Percentiles rank a stretch among this genome's conserved stretches.
These are phyloP conservation scores for Elaeis oleifera DNA, from an alignment of 202 grass and related monocot species.

Conservation along the genomic window DNA sequence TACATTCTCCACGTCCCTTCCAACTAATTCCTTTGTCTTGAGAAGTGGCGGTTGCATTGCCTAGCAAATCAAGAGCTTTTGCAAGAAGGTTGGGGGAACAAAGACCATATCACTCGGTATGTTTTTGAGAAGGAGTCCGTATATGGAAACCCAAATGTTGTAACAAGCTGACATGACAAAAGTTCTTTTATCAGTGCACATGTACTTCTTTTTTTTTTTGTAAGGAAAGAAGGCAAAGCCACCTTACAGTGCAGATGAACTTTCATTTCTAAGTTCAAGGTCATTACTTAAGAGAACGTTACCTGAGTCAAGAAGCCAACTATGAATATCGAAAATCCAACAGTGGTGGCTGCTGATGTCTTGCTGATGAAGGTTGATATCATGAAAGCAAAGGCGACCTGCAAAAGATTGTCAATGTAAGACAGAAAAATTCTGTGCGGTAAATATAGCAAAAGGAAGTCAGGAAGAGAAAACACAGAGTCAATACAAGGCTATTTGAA, in stretches of 20 bases:
- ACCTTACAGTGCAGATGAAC: background rate
- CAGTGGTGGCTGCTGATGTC: conserved; percentile 88
- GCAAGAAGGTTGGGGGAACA: conserved; percentile 93
- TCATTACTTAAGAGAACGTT: conserved; percentile 24
- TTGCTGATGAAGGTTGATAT: conserved; percentile 87
- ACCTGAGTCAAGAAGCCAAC: conserved; percentile 98
- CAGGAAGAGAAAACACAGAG: too few relatives aligned
- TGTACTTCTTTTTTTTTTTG: conserved; percentile 5
- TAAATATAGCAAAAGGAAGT: background rate
- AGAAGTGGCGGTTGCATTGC: conserved; percentile 63
- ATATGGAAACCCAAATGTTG: conserved; percentile 83
- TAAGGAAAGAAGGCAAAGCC: background rate
- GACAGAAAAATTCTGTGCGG: background rate
- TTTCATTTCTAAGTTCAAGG: background rate
- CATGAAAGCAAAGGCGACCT: conserved; percentile 94
- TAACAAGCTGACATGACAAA: conserved; percentile 56
- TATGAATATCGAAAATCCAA: conserved; percentile 93
- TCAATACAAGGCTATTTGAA: background rate
- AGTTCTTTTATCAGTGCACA: background rate
- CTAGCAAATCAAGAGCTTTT: conserved; percentile 71
- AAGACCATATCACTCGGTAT: conserved; percentile 70
- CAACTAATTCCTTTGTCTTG: conserved; percentile 84
- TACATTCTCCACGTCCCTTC: conserved; percentile 46
- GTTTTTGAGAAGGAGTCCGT: conserved; percentile 21
- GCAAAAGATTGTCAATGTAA: conserved; percentile 14